These are phyloP conservation scores for Isoetes taiwanensis DNA, from an alignment of 75 land plant genomes.

Conservation along the genomic window DNA sequence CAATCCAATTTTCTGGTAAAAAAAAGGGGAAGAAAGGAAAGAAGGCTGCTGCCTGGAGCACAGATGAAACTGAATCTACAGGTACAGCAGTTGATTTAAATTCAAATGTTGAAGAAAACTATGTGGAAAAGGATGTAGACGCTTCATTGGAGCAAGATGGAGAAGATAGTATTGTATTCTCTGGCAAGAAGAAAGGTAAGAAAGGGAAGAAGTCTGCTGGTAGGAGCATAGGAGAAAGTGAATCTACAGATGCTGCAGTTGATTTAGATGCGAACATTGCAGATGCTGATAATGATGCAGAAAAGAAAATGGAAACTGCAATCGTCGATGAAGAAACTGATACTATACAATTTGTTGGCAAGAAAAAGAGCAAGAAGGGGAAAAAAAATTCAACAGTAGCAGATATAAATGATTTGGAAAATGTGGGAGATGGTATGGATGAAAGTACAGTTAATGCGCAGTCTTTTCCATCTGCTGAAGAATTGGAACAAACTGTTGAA, in stretches of 20 bases:
- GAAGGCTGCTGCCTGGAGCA: not conserved
- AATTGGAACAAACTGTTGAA: constrained; percentile 1
- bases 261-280: constrained; percentile 1
- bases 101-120: constrained; percentile 8
- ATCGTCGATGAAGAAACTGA: constrained; percentile 8
- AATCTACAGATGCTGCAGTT: not conserved
- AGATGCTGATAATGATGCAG: not conserved
- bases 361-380: constrained; percentile 21
- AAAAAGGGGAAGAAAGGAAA: constrained; percentile 14
- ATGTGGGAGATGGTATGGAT: not conserved
- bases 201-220: constrained; percentile 13
- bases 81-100: constrained; percentile 2
- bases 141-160: no score
- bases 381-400: not conserved
- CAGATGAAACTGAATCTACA: constrained; percentile 2
- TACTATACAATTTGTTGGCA: constrained; percentile 15
- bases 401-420: constrained; percentile 6
- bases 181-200: constrained; percentile 38
- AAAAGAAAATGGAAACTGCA: not conserved
- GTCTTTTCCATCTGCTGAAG: not conserved
- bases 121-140: no score
- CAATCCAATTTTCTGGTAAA: constrained; percentile 8
- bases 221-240: not conserved
- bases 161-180: constrained; percentile 10
- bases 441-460: not conserved